Evolutionary conservation across 768 basidiomycete species (phyloP), one percentile per base, ranked within the genome.

Genomic region (Termitomyces sp.): DNA sequence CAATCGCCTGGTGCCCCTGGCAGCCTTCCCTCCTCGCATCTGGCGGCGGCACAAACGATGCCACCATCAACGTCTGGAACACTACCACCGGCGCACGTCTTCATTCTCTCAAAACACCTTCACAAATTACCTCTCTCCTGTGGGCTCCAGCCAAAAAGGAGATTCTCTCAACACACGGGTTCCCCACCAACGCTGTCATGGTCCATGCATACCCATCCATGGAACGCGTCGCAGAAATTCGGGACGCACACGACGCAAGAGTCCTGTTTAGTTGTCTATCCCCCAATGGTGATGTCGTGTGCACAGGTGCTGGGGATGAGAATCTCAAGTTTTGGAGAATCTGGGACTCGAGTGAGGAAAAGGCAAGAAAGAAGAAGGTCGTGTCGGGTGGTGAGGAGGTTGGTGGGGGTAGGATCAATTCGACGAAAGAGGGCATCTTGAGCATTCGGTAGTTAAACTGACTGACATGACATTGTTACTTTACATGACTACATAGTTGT

Each of bases 1-100:
- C 94, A 1, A 74, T 99, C 53, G 93, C 93, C 1, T 99, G 97
- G 93, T 96, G 93, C 60, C 93, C 96, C 0, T 98, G 97, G 97
- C 90, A 94, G 70, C 82, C 87, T 0, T 86, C 88, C 2, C 78
- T 98, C 17, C 82, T 98, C 49, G 95, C 96, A 2, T 85, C 90
- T 0, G 97, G 97, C 0, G 96, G 97, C 0, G 97, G 97, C 0
- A 95, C 96, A 2, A 89, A 89, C 60, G 97, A 99, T 67, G 90
- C 91, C 34, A 89, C 87, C 6, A 84, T 93, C 63, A 87, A 95
- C 64, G 74, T 96, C 48, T 94, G 93, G 93, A 93, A 93, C 66
- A 87, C 83, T 55, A 90, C 88, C 5, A 98, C 95, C 0, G 94
- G 93, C 3, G 93, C 95, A 5, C 85, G 95, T 12, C 74, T 97